Base-by-base conservation (phyloP, 768 basidiomycete species). In the Baorangia bicolor region DNA sequence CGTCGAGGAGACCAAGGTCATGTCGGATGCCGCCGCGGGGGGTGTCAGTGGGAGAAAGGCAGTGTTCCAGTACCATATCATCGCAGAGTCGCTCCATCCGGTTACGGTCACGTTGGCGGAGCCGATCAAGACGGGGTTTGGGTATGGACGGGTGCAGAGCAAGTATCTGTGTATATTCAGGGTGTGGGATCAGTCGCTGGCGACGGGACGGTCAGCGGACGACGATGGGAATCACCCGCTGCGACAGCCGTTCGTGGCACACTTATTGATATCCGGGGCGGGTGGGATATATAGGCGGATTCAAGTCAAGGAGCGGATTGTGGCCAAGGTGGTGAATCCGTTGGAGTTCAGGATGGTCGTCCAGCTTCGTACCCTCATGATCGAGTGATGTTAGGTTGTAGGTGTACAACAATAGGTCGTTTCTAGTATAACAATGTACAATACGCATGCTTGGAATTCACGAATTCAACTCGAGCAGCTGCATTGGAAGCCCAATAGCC, bases 401-500 rank as follows among this genome's bases (percentile, higher is more conserved):
- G 20, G 11, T 31, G 30, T 57, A 49, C 45, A 31, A 48, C 34
- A n/a, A 35, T 16, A 23, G 21, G 12, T 40, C 16, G 23, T 51
- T 33, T n/a, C 20, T 31, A 42, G 13, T 2, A 34, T 33, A 10
- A 23, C 28, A 20, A 9, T 3, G 25, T 39, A 49, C 27, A 12
- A 45, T n/a, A 34, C 8, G 6, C 40, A 14, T 13, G 18, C 12
- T 25, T 43, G 25, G 16, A 28, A 47, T 21, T 20, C 12, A 12
- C 25, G 28, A 46, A 38, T 57, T 78, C 69, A 93, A 71, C 91
- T 94, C 21, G 92, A 94, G 67, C 94, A 95, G 61, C 92, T 94
- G 69, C 94, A 97, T 69, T 95, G 93, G 74, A 95, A 94, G 2
- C 94, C 94, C 34, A 95, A 73, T 82, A 93, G 79, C 59, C 73